These are phyloP conservation scores for Aspergillus leporis DNA, from an alignment of 495 filamentous ascomycete species.

Conservation along the genomic window DNA sequence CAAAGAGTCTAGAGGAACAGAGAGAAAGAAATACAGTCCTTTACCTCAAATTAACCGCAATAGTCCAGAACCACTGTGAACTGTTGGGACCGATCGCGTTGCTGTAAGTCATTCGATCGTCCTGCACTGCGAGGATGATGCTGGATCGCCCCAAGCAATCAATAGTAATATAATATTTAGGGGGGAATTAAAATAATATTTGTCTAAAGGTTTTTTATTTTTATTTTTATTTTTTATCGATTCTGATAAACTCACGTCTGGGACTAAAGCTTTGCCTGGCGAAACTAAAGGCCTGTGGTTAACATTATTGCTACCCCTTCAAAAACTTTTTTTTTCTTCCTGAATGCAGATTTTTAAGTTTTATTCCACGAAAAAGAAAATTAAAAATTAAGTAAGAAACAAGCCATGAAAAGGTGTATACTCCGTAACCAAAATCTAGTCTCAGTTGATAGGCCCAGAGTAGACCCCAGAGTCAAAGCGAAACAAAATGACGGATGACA, in stretches of 20 bases:
- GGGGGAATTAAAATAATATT: too few relatives aligned
- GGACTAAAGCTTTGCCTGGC: not conserved
- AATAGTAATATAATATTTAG: slow-evolving; percentile 12
- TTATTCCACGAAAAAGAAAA: not conserved
- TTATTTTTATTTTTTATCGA: slow-evolving; percentile 1
- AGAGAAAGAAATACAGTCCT: not conserved
- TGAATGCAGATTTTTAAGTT: not conserved
- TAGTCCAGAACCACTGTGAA: slow-evolving; percentile 14
- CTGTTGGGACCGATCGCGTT: slow-evolving; percentile 27
- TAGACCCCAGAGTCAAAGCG: slow-evolving; percentile 3
- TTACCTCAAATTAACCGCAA: not conserved
- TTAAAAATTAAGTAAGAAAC: not conserved
- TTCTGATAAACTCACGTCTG: not conserved
- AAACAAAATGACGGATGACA: slow-evolving; percentile 19
- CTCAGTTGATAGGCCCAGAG: not conserved
- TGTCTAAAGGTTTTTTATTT: slow-evolving; percentile 3
- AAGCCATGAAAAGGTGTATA: not conserved
- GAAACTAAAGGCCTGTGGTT: not conserved
- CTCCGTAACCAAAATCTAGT: not conserved
- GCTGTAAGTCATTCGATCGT: slow-evolving; percentile 33
- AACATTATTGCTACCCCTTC: not conserved
- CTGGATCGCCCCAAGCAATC: slow-evolving; percentile 18
- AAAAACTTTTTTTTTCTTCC: too few relatives aligned
- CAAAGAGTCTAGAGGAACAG: not conserved
- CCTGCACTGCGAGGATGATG: slow-evolving; percentile 26